These are phyloP conservation scores for Blumeriella jaapii DNA, from an alignment of 2,329 filamentous ascomycete species.

Conservation along the genomic window DNA sequence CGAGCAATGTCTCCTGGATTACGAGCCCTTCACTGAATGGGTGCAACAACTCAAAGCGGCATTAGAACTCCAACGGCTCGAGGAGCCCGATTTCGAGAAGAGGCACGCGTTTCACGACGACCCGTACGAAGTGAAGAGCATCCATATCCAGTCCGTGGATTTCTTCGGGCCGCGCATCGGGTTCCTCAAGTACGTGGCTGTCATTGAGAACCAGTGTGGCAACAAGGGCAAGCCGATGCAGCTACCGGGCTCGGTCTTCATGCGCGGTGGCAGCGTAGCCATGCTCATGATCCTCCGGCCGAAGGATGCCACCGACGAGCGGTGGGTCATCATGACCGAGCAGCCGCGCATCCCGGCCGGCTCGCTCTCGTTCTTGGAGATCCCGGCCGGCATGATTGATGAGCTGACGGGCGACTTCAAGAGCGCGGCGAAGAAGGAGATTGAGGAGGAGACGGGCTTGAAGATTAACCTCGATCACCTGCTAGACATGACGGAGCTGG, in stretches of 20 bases:
- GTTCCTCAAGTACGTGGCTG: conserved; percentile 43
- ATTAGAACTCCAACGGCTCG: neutral
- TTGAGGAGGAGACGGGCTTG: neutral
- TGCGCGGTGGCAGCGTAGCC: conserved; percentile 34
- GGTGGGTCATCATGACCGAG: conserved; percentile 13
- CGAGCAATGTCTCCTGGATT: too few relatives aligned
- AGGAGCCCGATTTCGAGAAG: conserved; percentile 35
- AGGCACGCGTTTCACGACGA: too few relatives aligned
- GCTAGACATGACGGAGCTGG: neutral
- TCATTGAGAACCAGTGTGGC: conserved; percentile 36
- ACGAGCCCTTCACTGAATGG: too few relatives aligned
- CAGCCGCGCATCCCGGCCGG: conserved; percentile 9
- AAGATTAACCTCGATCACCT: neutral
- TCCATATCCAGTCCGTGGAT: conserved; percentile 43
- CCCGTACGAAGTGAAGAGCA: conserved; percentile 39
- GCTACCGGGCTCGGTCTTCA: conserved; percentile 42
- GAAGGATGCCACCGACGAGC: conserved; percentile 5
- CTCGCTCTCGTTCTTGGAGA: conserved; percentile 5
- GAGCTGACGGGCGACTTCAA: neutral
- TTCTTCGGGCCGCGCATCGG: conserved; percentile 38
- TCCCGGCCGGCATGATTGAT: conserved; percentile 1
- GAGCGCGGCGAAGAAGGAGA: neutral
- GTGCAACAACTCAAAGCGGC: neutral
- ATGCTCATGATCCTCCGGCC: conserved; percentile 13
- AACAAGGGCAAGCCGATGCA: conserved; percentile 8